These are phyloP conservation scores for Komagataella mondaviorum DNA, from an alignment of 805 yeast species.

Conservation along the genomic window DNA sequence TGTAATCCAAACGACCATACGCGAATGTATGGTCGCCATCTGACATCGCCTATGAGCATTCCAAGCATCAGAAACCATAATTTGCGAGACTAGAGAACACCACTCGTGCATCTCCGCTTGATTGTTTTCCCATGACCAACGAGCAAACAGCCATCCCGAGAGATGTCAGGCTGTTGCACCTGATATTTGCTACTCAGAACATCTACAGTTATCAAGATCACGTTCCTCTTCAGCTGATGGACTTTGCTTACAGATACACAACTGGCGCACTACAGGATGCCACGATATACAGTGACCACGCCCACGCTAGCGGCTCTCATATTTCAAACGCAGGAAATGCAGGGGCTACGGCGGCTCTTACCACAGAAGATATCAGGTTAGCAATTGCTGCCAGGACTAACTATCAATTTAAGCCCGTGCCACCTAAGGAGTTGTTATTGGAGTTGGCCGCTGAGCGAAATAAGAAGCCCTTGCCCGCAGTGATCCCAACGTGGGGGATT, in stretches of 20 bases:
- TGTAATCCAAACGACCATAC: not conserved
- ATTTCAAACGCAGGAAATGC: conserved; percentile 23
- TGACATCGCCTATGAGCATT: not conserved
- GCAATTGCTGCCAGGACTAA: conserved; percentile 93
- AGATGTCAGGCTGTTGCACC: conserved; percentile 81
- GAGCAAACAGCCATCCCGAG: conserved; percentile 43
- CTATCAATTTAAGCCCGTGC: conserved; percentile 90
- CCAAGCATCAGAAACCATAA: not conserved
- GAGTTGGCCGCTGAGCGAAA: conserved; percentile 90
- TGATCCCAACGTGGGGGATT: conserved; percentile 83
- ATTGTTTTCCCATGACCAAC: not conserved
- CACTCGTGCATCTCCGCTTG: not conserved
- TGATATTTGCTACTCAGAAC: conserved; percentile 88
- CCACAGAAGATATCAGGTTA: conserved; percentile 82
- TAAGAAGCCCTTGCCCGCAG: conserved; percentile 80
- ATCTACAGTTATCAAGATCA: conserved; percentile 89
- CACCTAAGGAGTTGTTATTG: conserved; percentile 83
- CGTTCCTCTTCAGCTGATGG: conserved; percentile 93
- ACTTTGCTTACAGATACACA: conserved; percentile 88
- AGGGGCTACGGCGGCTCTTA: conserved; percentile 34
- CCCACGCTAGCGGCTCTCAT: conserved; percentile 24
- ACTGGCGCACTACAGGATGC: conserved; percentile 83
- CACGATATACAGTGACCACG: conserved; percentile 75
- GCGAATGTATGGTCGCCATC: not conserved
- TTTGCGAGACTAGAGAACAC: not conserved